Base-by-base conservation (phyloP, 352 stramenopile species). In the Pseudoperonospora humuli region DNA sequence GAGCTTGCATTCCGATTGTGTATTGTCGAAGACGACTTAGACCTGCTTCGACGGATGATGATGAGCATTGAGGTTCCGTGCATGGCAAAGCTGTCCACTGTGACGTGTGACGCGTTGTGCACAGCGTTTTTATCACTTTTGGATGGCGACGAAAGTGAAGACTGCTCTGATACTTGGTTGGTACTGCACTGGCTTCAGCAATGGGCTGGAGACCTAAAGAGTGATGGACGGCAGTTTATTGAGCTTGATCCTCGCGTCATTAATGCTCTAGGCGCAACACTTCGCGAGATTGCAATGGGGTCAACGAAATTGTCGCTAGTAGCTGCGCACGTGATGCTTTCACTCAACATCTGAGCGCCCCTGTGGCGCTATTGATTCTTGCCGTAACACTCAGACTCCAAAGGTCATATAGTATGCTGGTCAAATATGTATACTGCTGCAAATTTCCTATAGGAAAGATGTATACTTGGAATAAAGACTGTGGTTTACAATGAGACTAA, bases 1-100 rank as follows among this genome's bases (percentile, higher is more conserved):
- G 70, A 86, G 11, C 21, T 86, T 10, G 74, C 70, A 15, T 39
- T 86, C 10, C 69, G 70, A 28, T 33, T 86, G 28, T 70, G 58
- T 27, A 64, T 83, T 20, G 28, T 86, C 6, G 74, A 79, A 51
- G 74, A 83, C 20, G 61, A 80, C 32, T 43, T 64, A 13, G 28
- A 33, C 19, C 27, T 84, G 21, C 41, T 86, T 24, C 59, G 56
- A 19, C 62, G 61, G 10, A 32, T 35, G 0, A 38, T 61, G 13
- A 36, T 73, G 13, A 35, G 50, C 3, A 50, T n/a, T n/a, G n/a
- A n/a, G n/a, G n/a, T 45, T 20, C 66, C 66, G 18, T 69, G 58
- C 15, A 64, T 71, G 50, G n/a, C n/a, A n/a, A n/a, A n/a, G n/a
- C n/a, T n/a, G n/a, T n/a, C n/a, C n/a, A n/a, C n/a, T n/a, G n/a